phyloP scores from a whole-genome alignment of 139 green algal genomes.

The Chlorella vulgaris region DNA sequence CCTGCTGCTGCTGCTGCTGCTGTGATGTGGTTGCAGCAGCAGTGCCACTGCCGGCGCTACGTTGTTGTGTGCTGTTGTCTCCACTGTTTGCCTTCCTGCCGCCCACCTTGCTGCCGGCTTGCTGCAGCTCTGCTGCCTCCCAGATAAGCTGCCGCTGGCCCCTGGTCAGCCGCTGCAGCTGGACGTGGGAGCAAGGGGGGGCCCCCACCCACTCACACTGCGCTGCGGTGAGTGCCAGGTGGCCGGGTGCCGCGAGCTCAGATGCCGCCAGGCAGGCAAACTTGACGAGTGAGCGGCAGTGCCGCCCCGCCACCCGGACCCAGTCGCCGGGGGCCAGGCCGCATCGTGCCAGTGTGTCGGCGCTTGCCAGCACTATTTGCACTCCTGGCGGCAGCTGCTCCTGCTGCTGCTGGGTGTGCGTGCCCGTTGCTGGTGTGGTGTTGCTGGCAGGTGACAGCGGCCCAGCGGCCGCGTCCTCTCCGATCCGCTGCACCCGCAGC shows the following conservation, averaged over 20 bases:
- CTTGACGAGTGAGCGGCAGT: not conserved
- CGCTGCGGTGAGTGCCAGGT: slow-evolving; percentile 13
- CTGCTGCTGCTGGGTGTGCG: not conserved
- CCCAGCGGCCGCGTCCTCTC: not conserved
- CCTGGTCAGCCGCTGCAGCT: slow-evolving; percentile 21
- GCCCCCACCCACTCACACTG: slow-evolving; percentile 12
- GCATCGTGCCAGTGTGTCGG: slow-evolving; percentile 26
- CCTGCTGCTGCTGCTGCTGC: not conserved
- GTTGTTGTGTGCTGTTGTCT: not conserved
- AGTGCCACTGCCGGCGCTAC: not conserved
- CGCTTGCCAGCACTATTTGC: slow-evolving; percentile 20
- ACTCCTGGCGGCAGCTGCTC: slow-evolving; percentile 5
- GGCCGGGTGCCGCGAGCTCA: slow-evolving; percentile 11
- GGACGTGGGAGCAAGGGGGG: slow-evolving; percentile 1
- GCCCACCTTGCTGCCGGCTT: slow-evolving; percentile 34
- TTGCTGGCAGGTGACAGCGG: not conserved
- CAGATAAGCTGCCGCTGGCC: slow-evolving; percentile 29
- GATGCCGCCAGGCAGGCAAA: slow-evolving; percentile 26
- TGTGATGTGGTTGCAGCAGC: not conserved
- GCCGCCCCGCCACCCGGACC: not conserved
- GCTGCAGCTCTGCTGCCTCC: slow-evolving; percentile 43
- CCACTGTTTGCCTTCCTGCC: not conserved
- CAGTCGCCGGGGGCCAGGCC: slow-evolving; percentile 13
- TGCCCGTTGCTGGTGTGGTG: not conserved
- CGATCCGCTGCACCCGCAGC: slow-evolving; percentile 25